A percentile compares a stretch with the other conserved stretches of the same genome.
Conservation (phyloP, 2,329 filamentous ascomycete species). For the Ophiostoma piceae region DNA sequence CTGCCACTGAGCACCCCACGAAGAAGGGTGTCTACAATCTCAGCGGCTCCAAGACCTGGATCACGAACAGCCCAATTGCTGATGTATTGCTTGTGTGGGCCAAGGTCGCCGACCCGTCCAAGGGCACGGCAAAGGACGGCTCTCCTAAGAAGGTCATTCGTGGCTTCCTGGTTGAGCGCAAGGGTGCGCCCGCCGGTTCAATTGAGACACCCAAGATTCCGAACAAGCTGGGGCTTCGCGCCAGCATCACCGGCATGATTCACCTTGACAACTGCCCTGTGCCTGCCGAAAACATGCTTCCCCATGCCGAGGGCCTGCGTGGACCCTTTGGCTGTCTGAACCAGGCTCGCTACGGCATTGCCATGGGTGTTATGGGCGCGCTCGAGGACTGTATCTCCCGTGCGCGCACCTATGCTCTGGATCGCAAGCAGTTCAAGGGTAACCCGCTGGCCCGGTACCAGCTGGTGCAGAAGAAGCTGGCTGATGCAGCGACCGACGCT, state of each 20-base stretch:
- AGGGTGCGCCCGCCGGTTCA: constrained; percentile 77
- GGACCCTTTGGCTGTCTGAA: constrained; percentile 95
- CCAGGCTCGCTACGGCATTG: constrained; percentile 87
- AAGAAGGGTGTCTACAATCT: constrained; percentile 72
- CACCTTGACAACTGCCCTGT: constrained; percentile 89
- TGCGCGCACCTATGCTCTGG: constrained; percentile 79
- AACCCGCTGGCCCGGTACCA: constrained; percentile 96
- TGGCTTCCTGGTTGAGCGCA: constrained; percentile 84
- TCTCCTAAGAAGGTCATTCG: constrained; percentile 51
- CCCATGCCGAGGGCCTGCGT: constrained; percentile 74
- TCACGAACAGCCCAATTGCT: constrained; percentile 82
- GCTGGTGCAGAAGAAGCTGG: constrained; percentile 94
- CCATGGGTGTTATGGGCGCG: constrained; percentile 88
- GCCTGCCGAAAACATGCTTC: constrained; percentile 88
- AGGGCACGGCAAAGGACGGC: constrained; percentile 37
- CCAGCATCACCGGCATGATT: constrained; percentile 96
- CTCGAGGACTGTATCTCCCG: constrained; percentile 84
- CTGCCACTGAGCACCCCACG: constrained; percentile 67
- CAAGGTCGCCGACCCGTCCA: constrained; percentile 82
- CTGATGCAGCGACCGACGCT: constrained; percentile 85
- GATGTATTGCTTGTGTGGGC: constrained; percentile 85
- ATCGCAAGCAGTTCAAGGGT: constrained; percentile 91
- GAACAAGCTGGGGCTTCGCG: constrained; percentile 89
- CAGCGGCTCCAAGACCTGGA: constrained; percentile 81
- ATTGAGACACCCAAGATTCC: constrained; percentile 88